phyloP scores from a whole-genome alignment of 441 rosid species.

The Adansonia rubrostipa region DNA sequence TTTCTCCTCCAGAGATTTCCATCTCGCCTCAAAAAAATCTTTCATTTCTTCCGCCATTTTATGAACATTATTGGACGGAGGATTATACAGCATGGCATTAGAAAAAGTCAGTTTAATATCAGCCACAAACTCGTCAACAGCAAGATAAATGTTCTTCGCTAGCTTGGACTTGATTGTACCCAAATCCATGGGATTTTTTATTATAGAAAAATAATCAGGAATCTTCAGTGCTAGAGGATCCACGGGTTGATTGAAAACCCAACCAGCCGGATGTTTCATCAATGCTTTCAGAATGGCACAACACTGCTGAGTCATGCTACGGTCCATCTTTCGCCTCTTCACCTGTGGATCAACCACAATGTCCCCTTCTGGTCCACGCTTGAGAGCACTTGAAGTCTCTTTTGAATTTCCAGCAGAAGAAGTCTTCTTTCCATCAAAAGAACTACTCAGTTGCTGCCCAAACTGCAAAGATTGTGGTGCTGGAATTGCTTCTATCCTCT shows the following conservation, averaged over 20 bases:
- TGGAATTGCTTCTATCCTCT: constrained; percentile 39
- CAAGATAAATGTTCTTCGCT: constrained; percentile 43
- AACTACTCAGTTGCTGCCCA: constrained; percentile 13
- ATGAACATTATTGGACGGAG: constrained; percentile 51
- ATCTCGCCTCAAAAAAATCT: constrained; percentile 57
- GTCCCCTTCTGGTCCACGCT: constrained; percentile 47
- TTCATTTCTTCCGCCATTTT: constrained; percentile 45
- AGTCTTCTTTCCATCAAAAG: constrained; percentile 28
- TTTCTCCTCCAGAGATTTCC: constrained; percentile 66
- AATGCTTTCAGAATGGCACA: constrained; percentile 45
- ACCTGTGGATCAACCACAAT: constrained; percentile 39
- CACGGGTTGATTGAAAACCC: constrained; percentile 58
- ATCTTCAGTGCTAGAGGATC: constrained; percentile 57
- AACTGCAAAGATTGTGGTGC: constrained; percentile 35
- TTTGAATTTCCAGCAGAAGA: constrained; percentile 29
- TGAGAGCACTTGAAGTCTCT: constrained; percentile 33
- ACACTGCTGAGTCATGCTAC: constrained; percentile 55
- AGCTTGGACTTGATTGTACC: constrained; percentile 59
- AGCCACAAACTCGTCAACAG: constrained; percentile 58
- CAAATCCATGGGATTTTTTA: constrained; percentile 66
- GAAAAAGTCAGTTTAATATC: constrained; percentile 64
- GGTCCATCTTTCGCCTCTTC: constrained; percentile 68
- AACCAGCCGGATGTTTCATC: constrained; percentile 41
- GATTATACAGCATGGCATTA: constrained; percentile 69
- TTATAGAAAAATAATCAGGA: constrained; percentile 67